phyloP scores from a whole-genome alignment of 2,329 filamentous ascomycete species.

The Aspergillus sojae region DNA sequence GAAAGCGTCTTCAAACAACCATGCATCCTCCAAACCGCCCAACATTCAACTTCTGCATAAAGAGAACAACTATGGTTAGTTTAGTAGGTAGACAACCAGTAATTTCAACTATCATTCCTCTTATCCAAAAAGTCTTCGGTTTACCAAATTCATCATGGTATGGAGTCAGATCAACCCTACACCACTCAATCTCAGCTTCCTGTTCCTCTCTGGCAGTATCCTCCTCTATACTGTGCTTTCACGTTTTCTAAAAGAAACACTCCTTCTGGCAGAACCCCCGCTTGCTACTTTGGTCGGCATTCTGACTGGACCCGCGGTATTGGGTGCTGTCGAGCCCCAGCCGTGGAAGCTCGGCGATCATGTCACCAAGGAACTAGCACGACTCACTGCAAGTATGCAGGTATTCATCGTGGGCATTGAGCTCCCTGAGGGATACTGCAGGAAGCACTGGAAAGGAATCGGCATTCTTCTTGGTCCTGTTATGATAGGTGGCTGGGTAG shows the following conservation, averaged over 20 bases:
- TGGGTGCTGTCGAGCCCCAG: not conserved
- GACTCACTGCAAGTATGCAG: conserved; percentile 1
- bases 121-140: not conserved
- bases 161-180: not conserved
- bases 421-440: not conserved
- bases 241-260: not conserved
- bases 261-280: not conserved
- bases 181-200: not conserved
- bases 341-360: not conserved
- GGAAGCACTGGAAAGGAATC: not conserved
- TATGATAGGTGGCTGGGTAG: not conserved
- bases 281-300: not conserved
- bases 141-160: not conserved
- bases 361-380: not conserved
- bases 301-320: not conserved
- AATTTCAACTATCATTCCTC: not conserved
- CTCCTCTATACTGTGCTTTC: not conserved
- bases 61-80: not conserved
- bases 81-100: not conserved
- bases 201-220: not conserved
- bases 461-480: not conserved
- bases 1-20: not conserved
- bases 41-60: not conserved
- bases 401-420: not conserved
- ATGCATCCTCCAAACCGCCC: not conserved